phyloP scores from a whole-genome alignment of 108 stramenopile genomes.

The Nitzschia sp. region DNA sequence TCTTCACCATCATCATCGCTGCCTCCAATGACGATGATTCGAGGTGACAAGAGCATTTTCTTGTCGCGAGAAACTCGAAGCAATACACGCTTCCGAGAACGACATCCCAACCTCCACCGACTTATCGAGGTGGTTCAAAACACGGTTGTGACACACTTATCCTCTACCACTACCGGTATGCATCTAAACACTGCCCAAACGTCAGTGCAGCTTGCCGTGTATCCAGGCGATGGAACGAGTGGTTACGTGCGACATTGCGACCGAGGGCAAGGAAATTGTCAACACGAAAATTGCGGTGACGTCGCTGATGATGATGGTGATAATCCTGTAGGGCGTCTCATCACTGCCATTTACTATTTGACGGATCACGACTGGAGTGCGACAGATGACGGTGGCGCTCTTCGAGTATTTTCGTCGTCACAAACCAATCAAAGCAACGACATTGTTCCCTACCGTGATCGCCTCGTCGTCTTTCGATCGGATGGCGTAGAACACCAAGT shows the following conservation, averaged over 20 bases:
- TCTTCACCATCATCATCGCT: not conserved
- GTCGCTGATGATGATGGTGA: too few relatives aligned
- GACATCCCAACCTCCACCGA: slow-evolving; percentile 39
- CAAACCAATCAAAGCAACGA: slow-evolving; percentile 10
- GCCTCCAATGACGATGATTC: slow-evolving; percentile 9
- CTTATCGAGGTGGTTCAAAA: slow-evolving; percentile 36
- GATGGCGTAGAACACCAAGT: slow-evolving; percentile 73
- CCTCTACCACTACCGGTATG: slow-evolving; percentile 2
- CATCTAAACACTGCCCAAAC: slow-evolving; percentile 41
- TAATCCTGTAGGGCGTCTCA: slow-evolving; percentile 28
- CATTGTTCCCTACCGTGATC: slow-evolving; percentile 49
- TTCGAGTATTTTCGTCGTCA: slow-evolving; percentile 47
- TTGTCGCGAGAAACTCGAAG: slow-evolving; percentile 40
- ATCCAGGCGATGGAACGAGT: slow-evolving; percentile 56
- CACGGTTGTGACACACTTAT: slow-evolving; percentile 19
- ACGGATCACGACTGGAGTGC: slow-evolving; percentile 58
- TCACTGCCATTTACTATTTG: slow-evolving; percentile 74
- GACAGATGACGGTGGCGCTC: slow-evolving; percentile 54
- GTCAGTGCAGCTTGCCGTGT: slow-evolving; percentile 65
- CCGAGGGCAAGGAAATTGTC: slow-evolving; percentile 27
- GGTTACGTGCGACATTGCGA: slow-evolving; percentile 71
- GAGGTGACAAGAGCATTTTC: slow-evolving; percentile 53
- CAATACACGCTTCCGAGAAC: slow-evolving; percentile 22
- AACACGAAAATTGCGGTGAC: slow-evolving; percentile 11
- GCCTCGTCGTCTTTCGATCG: slow-evolving; percentile 69